Base-by-base conservation (phyloP, 2,329 filamentous ascomycete species). In the Scortechinia acanthostroma region DNA sequence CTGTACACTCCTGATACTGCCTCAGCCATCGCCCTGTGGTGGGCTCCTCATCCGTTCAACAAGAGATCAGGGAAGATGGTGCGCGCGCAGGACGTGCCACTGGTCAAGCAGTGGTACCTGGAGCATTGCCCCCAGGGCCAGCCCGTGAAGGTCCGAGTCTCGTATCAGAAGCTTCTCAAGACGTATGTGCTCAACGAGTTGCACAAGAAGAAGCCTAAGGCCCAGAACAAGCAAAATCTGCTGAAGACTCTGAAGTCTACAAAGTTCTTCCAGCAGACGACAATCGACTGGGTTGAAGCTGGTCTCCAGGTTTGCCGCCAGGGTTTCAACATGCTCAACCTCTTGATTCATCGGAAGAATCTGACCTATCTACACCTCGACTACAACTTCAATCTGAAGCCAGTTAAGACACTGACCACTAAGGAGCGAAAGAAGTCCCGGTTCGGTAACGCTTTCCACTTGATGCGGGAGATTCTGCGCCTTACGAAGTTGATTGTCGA, bases 341-440 rank as follows among this genome's bases (percentile, higher is more conserved):
- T 98, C 45, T 73, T 98, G 53, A 98, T 98, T 53, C 93, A 98
- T 61, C 86, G 93, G 57, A 98, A 98, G 74, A 98, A 98, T 63
- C 70, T 98, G 54, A 98, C 93, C 0, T 98, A 98, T 59, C 77
- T 98, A 46, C 94, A 98, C 73, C 81, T 98, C 46, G 93, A 98
- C 60, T 98, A 97, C 73, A 98, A 98, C 66, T 98, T 98, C 74
- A 98, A 98, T 65, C 60, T 98, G 64, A 98, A 98, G 72, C 93
- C 93, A 2, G 93, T 98, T 62, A 98, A 98, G 74, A 98, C 93
- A 0, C 66, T 98, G 53, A 98, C 93, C 0, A 98, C 93, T 22
- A 98, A 98, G 65, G 93, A 98, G 72, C 86, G 93, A 55, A 98
- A 98, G 74, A 98, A 98, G 77, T 97, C 91, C 22, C 86, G 93